phyloP scores from a whole-genome alignment of 805 yeast genomes.

The Cyberlindnera euphorbiae region DNA sequence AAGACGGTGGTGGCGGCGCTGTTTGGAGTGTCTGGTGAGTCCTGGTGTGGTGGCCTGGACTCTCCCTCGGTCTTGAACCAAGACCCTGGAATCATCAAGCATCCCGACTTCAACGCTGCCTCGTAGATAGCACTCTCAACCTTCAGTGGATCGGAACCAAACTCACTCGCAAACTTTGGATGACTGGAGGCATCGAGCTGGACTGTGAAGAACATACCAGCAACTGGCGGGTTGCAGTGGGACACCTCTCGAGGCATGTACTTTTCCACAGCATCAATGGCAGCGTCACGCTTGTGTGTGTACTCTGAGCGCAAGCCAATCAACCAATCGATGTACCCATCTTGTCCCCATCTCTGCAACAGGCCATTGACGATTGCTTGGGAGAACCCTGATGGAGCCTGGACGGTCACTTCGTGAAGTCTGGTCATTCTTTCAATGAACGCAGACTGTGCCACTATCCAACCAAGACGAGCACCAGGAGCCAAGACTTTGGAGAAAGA shows the following conservation, averaged over 20 bases:
- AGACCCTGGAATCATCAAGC: conserved; percentile 76
- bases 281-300: conserved; percentile 56
- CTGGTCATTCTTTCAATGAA: conserved; percentile 38
- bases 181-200: conserved; percentile 67
- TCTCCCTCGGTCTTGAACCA: conserved; percentile 66
- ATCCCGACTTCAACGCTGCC: conserved; percentile 52
- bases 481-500: conserved; percentile 62
- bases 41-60: conserved; percentile 58
- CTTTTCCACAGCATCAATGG: conserved; percentile 43
- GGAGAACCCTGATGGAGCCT: conserved; percentile 54
- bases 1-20: conserved; percentile 44
- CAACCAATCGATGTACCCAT: conserved; percentile 68
- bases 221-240: conserved; percentile 44
- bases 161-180: conserved; percentile 62
- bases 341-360: conserved; percentile 38
- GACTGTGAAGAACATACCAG: conserved; percentile 70
- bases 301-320: conserved; percentile 53
- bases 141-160: conserved; percentile 50
- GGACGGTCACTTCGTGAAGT: conserved; percentile 41
- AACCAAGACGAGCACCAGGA: conserved; percentile 64
- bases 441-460: conserved; percentile 46
- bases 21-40: conserved; percentile 29
- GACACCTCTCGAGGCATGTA: conserved; percentile 33
- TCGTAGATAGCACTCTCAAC: conserved; percentile 65
- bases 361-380: conserved; percentile 47